These are phyloP conservation scores for Tolypocladium paradoxum DNA, from an alignment of 2,329 filamentous ascomycete species.

Conservation along the genomic window DNA sequence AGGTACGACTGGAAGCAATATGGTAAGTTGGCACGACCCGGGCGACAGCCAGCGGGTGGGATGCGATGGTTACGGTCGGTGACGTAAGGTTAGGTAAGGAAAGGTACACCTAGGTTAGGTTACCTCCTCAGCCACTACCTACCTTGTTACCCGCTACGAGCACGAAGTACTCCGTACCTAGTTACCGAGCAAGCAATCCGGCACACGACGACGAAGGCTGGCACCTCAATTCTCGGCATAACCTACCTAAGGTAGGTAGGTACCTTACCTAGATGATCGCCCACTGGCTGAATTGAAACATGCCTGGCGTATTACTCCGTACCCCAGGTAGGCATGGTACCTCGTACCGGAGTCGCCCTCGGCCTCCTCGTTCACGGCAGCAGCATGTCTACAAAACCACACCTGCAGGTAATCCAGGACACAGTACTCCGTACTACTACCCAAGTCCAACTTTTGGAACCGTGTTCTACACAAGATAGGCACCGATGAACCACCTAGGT, in stretches of 20 bases:
- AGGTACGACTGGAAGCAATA: neutral
- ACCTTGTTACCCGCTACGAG: too few species aligned
- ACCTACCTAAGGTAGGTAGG: too few species aligned
- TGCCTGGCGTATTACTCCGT: too few species aligned
- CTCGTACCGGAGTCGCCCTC: neutral
- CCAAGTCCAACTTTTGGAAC: too few species aligned
- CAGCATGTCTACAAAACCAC: neutral
- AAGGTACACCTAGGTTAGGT: too few species aligned
- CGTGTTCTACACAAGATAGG: too few species aligned
- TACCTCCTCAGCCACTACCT: too few species aligned
- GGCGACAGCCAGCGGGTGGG: neutral
- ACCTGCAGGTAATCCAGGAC: neutral
- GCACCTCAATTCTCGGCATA: neutral
- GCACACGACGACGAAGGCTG: neutral
- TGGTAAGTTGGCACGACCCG: neutral
- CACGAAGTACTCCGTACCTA: too few species aligned
- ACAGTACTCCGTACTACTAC: too few species aligned
- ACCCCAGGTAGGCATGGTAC: neutral
- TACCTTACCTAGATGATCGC: neutral
- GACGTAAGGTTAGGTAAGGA: neutral
- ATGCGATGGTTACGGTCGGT: neutral
- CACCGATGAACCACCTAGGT: too few species aligned
- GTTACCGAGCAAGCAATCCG: neutral
- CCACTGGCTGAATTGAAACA: neutral
- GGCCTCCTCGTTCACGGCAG: neutral